Base-by-base conservation (phyloP, 768 basidiomycete species). In the Mycena crocata region DNA sequence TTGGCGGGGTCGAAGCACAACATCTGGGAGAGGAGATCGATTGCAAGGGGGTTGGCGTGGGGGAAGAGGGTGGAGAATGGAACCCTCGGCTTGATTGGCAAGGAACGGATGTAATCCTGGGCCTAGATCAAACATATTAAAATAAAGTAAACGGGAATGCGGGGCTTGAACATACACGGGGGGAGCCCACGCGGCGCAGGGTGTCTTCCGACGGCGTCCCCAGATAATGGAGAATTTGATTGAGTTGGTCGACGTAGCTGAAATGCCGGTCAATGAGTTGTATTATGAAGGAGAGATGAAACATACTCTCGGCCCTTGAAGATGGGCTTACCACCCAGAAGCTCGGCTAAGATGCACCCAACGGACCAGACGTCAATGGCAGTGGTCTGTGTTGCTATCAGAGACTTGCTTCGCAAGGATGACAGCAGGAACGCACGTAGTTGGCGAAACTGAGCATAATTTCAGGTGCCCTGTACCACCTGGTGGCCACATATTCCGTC, bases 401-500 rank as follows among this genome's bases (percentile, higher is more conserved):
- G 28, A 61, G 32, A 37, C 35, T 21, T 45, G 54, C 30, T 17
- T 13, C 44, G 7, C 60, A 19, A 61, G 32, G 17, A 37, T 24
- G 19, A 63, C 30, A 39, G 62, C 28, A 55, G 44, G 26, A 15
- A 82, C 93, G 77, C 71, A 95, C 95, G 74, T 95, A 95, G 82
- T 95, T 95, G 24, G 94, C 94, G 72, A 95, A 97, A 82, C 94
- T 96, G 72, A 99, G 77, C 98, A 99, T 99, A 80, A 99, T 99
- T 82, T 99, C 98, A 0, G 98, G 97, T 24, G 97, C 97, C 37
- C 97, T 86, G 77, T 99, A 99, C 97, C 97, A 99, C 62, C 97
- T 86, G 10, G 97, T 99, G n/a, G 97, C 97, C 34, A 99, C 93
- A 77, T 97, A 99, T 81, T 99, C 98, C 0, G 98, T 99, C 97